Base-by-base conservation (phyloP, 2,329 filamentous ascomycete species). In the Keithomyces neogunnii region DNA sequence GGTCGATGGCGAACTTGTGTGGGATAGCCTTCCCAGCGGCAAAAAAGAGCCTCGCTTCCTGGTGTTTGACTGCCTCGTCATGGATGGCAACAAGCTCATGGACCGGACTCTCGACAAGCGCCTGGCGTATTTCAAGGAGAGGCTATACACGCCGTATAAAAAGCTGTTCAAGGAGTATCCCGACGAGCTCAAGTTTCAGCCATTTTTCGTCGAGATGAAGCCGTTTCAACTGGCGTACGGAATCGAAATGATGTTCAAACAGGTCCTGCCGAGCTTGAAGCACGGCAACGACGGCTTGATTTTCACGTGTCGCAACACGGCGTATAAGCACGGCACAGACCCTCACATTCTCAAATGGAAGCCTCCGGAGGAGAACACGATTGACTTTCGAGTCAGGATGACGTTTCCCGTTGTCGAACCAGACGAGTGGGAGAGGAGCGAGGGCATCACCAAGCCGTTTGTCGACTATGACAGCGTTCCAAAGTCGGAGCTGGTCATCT, bases 281-380 rank as follows among this genome's bases (percentile, higher is more conserved):
- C 93, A 99, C 65, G 91, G 92, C 55, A 97, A 96, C 66, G 93
- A 99, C 66, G 93, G 93, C 5, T 78, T 99, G 45, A 96, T 99
- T 63, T 99, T 97, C 70, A 97, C 93, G n/a, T 96, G 92, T 71
- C 84, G 88, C 56, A 86, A 83, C 60, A 89, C 88, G 19, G 79
- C 85, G 8, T 99, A 99, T 73, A 85, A 85, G 60, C 85, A 87
- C 58, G 93, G 93, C 58, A 99, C 93, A 10, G 93, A 99, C 68
- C 81, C 82, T 47, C 86, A 96, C 66, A 99, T 96, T 56, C 75
- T 99, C 39, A 99, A 99, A 69, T 99, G 93, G 93, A 99, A 99
- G 70, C 90, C 92, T 0, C 89, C 89, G 3, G 78, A 88, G 57
- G 93, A 99, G 67, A 99, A 99, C 72, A 95, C 90, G 0, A 83